Conservation (phyloP, 352 stramenopile genomes). For the Albugo candida region DNA sequence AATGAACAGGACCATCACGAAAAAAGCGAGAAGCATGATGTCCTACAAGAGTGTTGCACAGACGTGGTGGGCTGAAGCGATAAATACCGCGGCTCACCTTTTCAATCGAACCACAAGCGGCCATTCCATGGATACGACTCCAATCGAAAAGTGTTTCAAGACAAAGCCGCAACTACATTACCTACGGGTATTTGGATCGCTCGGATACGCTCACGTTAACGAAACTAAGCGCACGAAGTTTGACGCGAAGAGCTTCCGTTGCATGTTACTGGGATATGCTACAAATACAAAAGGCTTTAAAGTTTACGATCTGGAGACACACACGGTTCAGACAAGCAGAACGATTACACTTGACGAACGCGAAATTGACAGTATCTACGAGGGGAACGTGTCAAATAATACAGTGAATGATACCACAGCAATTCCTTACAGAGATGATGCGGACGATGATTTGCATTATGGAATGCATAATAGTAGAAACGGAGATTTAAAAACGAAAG, state of each 20-base stretch:
- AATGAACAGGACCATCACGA: slow-evolving; percentile 9
- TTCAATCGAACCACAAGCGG: slow-evolving; percentile 7
- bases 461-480: no score
- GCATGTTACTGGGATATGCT: neutral
- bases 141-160: slow-evolving; percentile 10
- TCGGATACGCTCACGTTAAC: slow-evolving; percentile 4
- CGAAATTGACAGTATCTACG: no score
- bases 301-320: neutral
- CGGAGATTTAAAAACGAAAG: no score
- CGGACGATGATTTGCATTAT: no score
- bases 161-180: neutral
- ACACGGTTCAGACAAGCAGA: neutral
- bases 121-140: neutral
- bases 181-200: slow-evolving; percentile 6
- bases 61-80: slow-evolving; percentile 8
- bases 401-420: no score
- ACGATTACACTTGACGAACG: no score
- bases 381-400: no score
- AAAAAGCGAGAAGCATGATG: slow-evolving; percentile 7
- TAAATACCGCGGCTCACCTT: slow-evolving; percentile 13
- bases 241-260: neutral
- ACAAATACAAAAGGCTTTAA: neutral
- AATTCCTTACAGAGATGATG: no score
- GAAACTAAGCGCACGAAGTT: slow-evolving; percentile 3
- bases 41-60: slow-evolving; percentile 2